Evolutionary conservation across 1,284 basidiomycete genomes (phyloP).

Genomic region (Meripilus lineatus): DNA sequence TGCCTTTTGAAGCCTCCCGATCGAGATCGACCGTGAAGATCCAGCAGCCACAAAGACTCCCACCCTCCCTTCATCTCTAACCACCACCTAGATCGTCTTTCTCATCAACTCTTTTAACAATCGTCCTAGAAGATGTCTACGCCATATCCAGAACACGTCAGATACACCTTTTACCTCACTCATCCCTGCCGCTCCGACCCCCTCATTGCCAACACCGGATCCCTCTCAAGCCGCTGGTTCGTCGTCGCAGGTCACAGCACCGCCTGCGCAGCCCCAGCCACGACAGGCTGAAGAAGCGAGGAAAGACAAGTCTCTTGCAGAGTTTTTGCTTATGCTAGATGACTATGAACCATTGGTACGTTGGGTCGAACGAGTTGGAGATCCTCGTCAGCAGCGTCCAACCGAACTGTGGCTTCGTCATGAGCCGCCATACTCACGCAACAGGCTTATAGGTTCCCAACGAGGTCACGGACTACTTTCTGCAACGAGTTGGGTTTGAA

Average conservation of each 20-base stretch:
- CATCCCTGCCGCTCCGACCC: not conserved
- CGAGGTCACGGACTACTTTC: conserved; percentile 97
- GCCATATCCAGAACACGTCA: not conserved
- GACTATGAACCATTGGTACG: conserved; percentile 93
- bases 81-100: too few species aligned
- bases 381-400: not conserved
- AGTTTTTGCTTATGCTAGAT: conserved; percentile 94
- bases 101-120: too few species aligned
- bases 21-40: too few species aligned
- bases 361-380: conserved; percentile 12
- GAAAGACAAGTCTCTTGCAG: conserved; percentile 86
- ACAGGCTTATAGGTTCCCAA: conserved; percentile 79
- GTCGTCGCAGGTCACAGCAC: not conserved
- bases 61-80: too few species aligned
- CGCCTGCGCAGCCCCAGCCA: conserved; percentile 2
- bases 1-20: too few species aligned
- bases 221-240: conserved; percentile 16
- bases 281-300: conserved; percentile 70
- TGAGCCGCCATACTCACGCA: not conserved
- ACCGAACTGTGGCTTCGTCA: not conserved
- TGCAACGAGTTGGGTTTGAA: conserved; percentile 95
- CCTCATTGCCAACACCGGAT: conserved; percentile 19
- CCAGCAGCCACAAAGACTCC: too few species aligned
- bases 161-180: not conserved
- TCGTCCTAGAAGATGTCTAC: too few species aligned